Conservation (phyloP, 2,329 filamentous ascomycete species). For the Knufia petricola region DNA sequence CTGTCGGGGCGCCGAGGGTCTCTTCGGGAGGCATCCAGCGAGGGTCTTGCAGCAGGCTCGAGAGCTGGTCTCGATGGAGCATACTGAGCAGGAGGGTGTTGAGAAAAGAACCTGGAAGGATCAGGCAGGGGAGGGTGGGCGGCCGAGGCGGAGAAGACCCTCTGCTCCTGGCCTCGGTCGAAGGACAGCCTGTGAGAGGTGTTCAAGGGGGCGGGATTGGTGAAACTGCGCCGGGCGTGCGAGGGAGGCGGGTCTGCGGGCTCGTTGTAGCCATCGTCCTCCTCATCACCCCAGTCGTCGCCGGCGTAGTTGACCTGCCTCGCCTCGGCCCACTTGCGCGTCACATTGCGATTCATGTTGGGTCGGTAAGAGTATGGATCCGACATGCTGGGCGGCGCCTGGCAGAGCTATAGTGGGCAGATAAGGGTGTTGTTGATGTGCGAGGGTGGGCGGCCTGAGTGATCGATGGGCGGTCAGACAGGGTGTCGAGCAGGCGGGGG, state of each 20-base stretch:
- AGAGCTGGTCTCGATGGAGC: slow-evolving; percentile 13
- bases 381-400: not conserved
- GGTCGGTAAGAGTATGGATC: slow-evolving; percentile 56
- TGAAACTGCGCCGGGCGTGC: slow-evolving; percentile 27
- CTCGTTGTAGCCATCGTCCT: slow-evolving; percentile 56
- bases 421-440: too few species aligned
- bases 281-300: slow-evolving; percentile 83
- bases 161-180: slow-evolving; percentile 22
- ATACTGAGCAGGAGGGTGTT: slow-evolving; percentile 21
- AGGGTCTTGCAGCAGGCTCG: slow-evolving; percentile 23
- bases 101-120: too few species aligned
- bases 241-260: slow-evolving; percentile 30
- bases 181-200: slow-evolving; percentile 16
- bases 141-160: slow-evolving; percentile 17
- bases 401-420: too few species aligned
- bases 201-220: slow-evolving; percentile 30
- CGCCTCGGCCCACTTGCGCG: slow-evolving; percentile 89
- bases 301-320: slow-evolving; percentile 81
- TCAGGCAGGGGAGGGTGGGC: not conserved
- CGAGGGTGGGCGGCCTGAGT: not conserved
- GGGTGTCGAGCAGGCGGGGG: too few species aligned
- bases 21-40: slow-evolving; percentile 13
- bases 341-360: slow-evolving; percentile 82
- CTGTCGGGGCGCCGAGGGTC: slow-evolving; percentile 20
- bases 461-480: not conserved